Percentiles rank a stretch among this genome's conserved stretches.
Evolutionary conservation across 805 yeast genomes (phyloP).

Genomic region (Cyberlindnera mrakii): DNA sequence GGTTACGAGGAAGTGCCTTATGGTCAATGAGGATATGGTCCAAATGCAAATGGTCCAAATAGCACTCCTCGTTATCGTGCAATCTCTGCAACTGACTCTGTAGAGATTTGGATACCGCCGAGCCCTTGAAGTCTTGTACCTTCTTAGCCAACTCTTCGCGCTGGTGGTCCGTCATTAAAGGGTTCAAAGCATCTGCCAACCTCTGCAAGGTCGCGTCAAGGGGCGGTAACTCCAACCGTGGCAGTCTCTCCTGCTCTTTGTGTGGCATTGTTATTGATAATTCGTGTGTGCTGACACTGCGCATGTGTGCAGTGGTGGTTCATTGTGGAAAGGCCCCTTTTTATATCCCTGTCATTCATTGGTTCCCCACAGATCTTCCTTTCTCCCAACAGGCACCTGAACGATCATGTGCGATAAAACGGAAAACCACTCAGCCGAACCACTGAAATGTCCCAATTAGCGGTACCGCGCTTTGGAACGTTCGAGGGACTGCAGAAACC

Average conservation of each 20-base stretch:
- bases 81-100: conserved; percentile 50
- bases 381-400: too few relatives aligned
- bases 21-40: conserved; percentile 34
- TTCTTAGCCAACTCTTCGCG: conserved; percentile 37
- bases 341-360: too few relatives aligned
- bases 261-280: too few relatives aligned
- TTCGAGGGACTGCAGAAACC: too few relatives aligned
- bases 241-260: conserved; percentile 28
- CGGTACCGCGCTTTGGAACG: too few relatives aligned
- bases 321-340: too few relatives aligned
- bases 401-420: too few relatives aligned
- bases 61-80: conserved; percentile 38
- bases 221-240: conserved; percentile 59
- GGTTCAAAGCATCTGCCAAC: conserved; percentile 50
- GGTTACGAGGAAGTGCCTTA: conserved; percentile 62
- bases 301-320: too few relatives aligned
- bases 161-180: conserved; percentile 44
- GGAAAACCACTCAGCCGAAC: too few relatives aligned
- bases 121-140: conserved; percentile 39
- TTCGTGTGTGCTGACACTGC: too few relatives aligned
- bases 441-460: too few relatives aligned
- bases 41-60: conserved; percentile 43
- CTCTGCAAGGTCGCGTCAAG: conserved; percentile 45
- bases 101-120: conserved; percentile 36
- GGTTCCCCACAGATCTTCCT: too few relatives aligned